Base-by-base conservation (phyloP, 129 eudicot species). In the Mikania micrantha region DNA sequence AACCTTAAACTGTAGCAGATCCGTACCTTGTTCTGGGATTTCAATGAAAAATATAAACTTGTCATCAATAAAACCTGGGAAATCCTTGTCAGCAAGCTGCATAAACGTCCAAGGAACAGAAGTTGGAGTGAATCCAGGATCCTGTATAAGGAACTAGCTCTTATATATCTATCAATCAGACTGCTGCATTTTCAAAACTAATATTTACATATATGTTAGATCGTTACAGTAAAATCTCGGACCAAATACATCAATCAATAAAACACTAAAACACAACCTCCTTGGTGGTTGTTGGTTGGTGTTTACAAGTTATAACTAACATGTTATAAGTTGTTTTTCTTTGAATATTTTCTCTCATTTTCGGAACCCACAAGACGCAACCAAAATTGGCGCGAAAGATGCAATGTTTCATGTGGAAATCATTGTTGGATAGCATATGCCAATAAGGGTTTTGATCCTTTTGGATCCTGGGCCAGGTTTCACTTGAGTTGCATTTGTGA, bases 1-100 rank as follows among this genome's bases (percentile, higher is more conserved):
- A 9, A 73, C 73, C 12, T 74, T 90, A 11, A 73, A 79, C 47
- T 87, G 97, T 67, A 87, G 97, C 56, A 56, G 34, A 53, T 67
- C 66, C 9, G 79, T 82, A 5, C 85, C 89, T 17, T 90, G 97
- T 67, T 53, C 75, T 7, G 87, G 69, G 15, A 78, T 84, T 21
- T 16, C 58, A 27, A 48, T 87, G 85, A 73, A 84, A 9, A 74
- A 64, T 0, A 74, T 90, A 36, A 54, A 66, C 8, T 47, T 87
- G 53, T 53, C 17, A 22, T 48, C 85, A 13, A 40, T 69, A 3
- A 44, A 34, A 42, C 15, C 69, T 1, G 88, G 88, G 52, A 77
- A 60, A 50, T 28, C 13, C 24, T 77, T 79, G 54, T 71, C 67
- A 44, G 88, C 95, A 20, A 63, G 50, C 22, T 90, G 95, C 71